Base-by-base conservation (phyloP, 352 stramenopile species). In the Pythium folliculosum region DNA sequence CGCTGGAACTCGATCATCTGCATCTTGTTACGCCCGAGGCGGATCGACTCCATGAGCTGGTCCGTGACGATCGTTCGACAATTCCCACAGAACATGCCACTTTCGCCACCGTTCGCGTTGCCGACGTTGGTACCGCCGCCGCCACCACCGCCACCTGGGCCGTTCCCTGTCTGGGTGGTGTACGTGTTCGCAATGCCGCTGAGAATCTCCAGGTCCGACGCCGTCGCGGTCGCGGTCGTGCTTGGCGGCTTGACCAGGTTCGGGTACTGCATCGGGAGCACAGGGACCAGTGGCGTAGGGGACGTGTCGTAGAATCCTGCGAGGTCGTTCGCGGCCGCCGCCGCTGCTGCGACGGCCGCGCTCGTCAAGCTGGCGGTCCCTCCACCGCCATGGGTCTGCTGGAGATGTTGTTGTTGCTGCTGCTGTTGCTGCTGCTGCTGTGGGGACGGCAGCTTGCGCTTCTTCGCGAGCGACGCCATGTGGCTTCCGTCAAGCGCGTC, bases 161-260 rank as follows among this genome's bases (percentile, higher is more conserved):
- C 50, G 45, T 19, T 63, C 10, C 47, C 68, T 19, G 47, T 60
- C 58, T 75, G 62, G 23, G 57, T 75, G 50, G 84, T 93, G 71
- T 93, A 93, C 23, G 80, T 85, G 64, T 93, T 91, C 45, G 84
- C 84, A 57, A 93, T 93, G n/a, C 84, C 84, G 62, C 84, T 93
- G 38, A 93, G 63, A 75, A 93, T 93, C 68, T 93, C 84, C 48
- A 93, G 69, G 60, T 93, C 84, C 2, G 81, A 89, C 2, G 77
- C 78, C 12, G 77, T 69, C 35, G 63, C 60, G 55, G 53, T 69
- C 9, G 64, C 74, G 77, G 10, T 55, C 43, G 65, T 50, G 40
- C 61, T 56, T 6, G 70, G 43, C 37, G 67, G 54, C 61, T 76
- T 71, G 30, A 55, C 52, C 12, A 76, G 40, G 52, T 63, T 47